Conservation (phyloP, 2,329 filamentous ascomycete genomes). For the Cercospora sojina region DNA sequence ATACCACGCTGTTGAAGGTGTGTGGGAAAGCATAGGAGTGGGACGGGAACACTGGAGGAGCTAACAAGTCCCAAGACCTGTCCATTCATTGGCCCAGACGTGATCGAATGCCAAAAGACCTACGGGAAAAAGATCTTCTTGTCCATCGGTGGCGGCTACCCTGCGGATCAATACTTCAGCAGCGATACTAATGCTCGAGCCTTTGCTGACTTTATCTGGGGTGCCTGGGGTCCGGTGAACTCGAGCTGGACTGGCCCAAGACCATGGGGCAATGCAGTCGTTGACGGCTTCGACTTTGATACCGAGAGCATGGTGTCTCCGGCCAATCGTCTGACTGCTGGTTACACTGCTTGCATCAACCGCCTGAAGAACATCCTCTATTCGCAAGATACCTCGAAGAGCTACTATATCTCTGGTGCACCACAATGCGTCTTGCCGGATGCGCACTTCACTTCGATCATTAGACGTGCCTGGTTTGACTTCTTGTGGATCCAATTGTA, state of each 20-base stretch:
- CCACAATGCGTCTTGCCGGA: slow-evolving; percentile 51
- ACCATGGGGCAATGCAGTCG: slow-evolving; percentile 50
- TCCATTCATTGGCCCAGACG: slow-evolving; percentile 41
- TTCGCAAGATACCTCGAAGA: slow-evolving; percentile 35
- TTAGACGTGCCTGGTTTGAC: slow-evolving; percentile 45
- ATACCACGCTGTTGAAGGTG: slow-evolving; percentile 13
- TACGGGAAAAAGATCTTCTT: slow-evolving; percentile 49
- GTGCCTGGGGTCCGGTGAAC: slow-evolving; percentile 43
- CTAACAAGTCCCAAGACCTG: slow-evolving; percentile 12
- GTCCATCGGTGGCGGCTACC: slow-evolving; percentile 46
- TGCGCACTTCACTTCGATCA: slow-evolving; percentile 41
- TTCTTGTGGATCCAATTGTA: slow-evolving; percentile 48
- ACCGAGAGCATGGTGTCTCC: slow-evolving; percentile 42
- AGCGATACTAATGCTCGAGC: slow-evolving; percentile 42
- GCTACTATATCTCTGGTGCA: slow-evolving; percentile 53
- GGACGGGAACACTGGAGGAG: not conserved
- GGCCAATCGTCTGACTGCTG: slow-evolving; percentile 37
- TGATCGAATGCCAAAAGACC: slow-evolving; percentile 45
- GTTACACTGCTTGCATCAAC: slow-evolving; percentile 48
- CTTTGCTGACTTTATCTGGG: slow-evolving; percentile 49
- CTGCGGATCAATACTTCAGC: slow-evolving; percentile 46
- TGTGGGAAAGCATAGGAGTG: not conserved
- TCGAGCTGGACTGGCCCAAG: slow-evolving; percentile 37
- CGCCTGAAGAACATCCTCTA: slow-evolving; percentile 46
- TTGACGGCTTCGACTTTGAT: slow-evolving; percentile 57